These are phyloP conservation scores for Aegilops longissima DNA, from an alignment of 176 grass and related monocot genomes.

Conservation along the genomic window DNA sequence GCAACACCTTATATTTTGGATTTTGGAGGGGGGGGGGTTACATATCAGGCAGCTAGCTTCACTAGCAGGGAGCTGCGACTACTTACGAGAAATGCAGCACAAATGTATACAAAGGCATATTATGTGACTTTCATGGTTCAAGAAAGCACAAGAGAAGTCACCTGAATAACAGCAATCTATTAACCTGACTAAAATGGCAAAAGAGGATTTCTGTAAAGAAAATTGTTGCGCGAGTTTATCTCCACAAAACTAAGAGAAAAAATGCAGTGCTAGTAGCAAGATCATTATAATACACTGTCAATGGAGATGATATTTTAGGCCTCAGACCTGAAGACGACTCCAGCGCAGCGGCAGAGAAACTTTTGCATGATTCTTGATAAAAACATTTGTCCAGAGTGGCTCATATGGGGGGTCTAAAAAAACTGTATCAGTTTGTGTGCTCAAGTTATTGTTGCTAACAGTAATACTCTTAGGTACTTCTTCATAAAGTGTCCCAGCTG, in stretches of 20 bases:
- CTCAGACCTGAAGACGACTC: slow-evolving; percentile 90
- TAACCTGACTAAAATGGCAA: slow-evolving; percentile 6
- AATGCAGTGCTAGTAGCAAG: neutral
- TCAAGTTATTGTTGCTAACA: slow-evolving; percentile 90
- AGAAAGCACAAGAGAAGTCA: slow-evolving; percentile 10
- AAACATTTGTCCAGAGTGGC: slow-evolving; percentile 98
- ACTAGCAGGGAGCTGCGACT: neutral
- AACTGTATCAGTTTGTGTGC: slow-evolving; percentile 92
- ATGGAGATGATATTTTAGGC: slow-evolving; percentile 7
- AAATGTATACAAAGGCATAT: slow-evolving; percentile 12
- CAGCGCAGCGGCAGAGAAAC: slow-evolving; percentile 89
- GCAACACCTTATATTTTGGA: neutral
- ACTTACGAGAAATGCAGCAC: slow-evolving; percentile 12
- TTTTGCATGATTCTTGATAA: slow-evolving; percentile 84
- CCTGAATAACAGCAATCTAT: neutral
- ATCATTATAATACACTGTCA: slow-evolving; percentile 6
- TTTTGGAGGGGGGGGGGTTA: neutral
- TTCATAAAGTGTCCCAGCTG: slow-evolving; percentile 97
- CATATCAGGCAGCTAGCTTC: neutral
- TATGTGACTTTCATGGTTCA: neutral
- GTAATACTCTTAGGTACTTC: slow-evolving; percentile 92
- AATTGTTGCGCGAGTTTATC: slow-evolving; percentile 11
- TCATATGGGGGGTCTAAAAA: slow-evolving; percentile 83
- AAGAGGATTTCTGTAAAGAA: neutral
- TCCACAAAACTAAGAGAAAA: slow-evolving; percentile 16